Conservation (phyloP, 75 land plant genomes). For the Selaginella moellendorffii region DNA sequence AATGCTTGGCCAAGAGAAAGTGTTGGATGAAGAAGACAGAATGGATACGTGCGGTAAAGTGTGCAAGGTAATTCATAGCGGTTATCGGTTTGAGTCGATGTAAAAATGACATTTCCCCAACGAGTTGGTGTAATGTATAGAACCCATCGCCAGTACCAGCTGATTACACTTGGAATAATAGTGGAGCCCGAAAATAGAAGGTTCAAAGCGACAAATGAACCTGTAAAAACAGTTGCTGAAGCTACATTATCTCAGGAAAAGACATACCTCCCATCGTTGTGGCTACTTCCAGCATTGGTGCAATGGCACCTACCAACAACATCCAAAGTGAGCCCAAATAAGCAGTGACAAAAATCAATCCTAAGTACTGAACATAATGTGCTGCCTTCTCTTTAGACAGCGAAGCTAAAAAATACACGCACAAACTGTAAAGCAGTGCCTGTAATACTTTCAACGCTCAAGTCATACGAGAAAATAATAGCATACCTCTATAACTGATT, state of each 20-base stretch:
- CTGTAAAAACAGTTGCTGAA: too few species aligned
- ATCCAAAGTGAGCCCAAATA: constrained; percentile 18
- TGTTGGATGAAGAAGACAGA: constrained; percentile 14
- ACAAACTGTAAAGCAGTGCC: constrained; percentile 16
- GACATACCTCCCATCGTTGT: constrained; percentile 20
- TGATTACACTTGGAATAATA: constrained; percentile 16
- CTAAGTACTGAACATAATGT: constrained; percentile 15
- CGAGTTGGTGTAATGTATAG: constrained; percentile 15
- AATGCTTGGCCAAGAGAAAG: constrained; percentile 22
- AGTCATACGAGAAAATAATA: too few species aligned
- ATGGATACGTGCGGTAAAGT: background rate
- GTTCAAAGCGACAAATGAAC: constrained; percentile 14
- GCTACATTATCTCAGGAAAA: background rate
- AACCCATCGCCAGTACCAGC: constrained; percentile 24
- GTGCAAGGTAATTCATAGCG: constrained; percentile 19
- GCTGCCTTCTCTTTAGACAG: constrained; percentile 10
- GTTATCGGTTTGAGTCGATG: constrained; percentile 10
- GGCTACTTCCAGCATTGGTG: constrained; percentile 23
- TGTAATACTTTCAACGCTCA: too few species aligned
- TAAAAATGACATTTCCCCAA: constrained; percentile 20
- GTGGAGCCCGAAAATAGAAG: constrained; percentile 22
- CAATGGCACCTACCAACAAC: constrained; percentile 21
- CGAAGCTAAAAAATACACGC: constrained; percentile 20
- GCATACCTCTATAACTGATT: constrained; percentile 33
- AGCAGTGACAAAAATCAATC: constrained; percentile 19